Base-by-base conservation (phyloP, 495 filamentous ascomycete species). In the Hypoxylon fuscum region DNA sequence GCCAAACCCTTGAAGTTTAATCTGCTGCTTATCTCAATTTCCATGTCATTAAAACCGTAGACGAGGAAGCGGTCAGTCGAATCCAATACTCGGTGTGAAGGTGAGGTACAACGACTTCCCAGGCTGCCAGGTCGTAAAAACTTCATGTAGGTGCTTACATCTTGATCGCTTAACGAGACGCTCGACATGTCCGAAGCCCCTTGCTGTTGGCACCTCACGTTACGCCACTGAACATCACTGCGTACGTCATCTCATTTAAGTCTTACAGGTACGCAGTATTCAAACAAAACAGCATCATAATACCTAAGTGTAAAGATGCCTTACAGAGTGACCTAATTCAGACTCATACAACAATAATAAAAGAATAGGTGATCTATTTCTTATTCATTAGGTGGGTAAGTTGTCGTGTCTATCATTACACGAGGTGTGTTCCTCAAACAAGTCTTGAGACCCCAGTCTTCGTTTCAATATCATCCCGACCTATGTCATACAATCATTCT, bases 21-120 rank as follows among this genome's bases (percentile, higher is more conserved):
- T n/a, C n/a, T n/a, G n/a, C 21, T 54, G 62, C 18, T 59, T 44
- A 65, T 59, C 62, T 55, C 17, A 55, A 66, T 66, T 61, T 60
- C n/a, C n/a, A n/a, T n/a, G n/a, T n/a, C 8, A 50, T 55, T 9
- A 50, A 32, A 5, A 17, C n/a, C 22, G 14, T 20, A 52, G 7
- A 14, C 23, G 47, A 58, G 42, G 40, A 54, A 64, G 61, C 61
- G 61, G 61, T 64, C 54, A 59, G 23, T 40, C 25, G 11, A 46
- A 35, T 45, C 32, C 38, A 56, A 63, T 31, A 49, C 38, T 57
- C 59, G 52, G 51, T 56, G 45, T 43, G 23, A 34, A 46, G 48
- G 21, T 18, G 34, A 41, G n/a, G n/a, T n/a, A n/a, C n/a, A n/a
- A n/a, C n/a, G n/a, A n/a, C n/a, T n/a, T n/a, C n/a, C n/a, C n/a